Evolutionary conservation across 2,329 filamentous ascomycete species (phyloP), one percentile per base, ranked within the genome.

Genomic region (Xylaria digitata): DNA sequence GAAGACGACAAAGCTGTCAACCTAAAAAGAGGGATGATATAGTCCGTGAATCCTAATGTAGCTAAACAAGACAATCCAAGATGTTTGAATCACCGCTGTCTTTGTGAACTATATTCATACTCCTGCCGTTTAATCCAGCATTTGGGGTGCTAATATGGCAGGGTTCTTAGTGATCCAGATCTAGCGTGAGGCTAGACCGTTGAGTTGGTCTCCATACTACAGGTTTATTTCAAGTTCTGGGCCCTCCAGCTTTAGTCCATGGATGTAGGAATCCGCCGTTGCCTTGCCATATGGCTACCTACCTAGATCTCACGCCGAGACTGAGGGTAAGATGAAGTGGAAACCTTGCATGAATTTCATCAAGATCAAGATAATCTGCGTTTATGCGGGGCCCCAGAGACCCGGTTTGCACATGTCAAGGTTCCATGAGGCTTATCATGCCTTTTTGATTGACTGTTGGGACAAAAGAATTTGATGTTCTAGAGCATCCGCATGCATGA

Each of bases 291-390:
- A 15, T 37, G 4, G 17, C 37, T 6, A 30, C 37, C 23, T 17
- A 19, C 37, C 23, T 17, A 19, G 9, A n/a, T 23, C 1, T n/a
- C 19, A 54, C 52, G 45, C 50, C 46, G 52, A 50, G 43, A 45
- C 23, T 32, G 26, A 21, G 23, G 23, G n/a, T 13, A 32, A 30
- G 21, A 3, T 6, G 13, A 50, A 34, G 26, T 11, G 8, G 21
- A 30, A 61, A 26, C 15, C 46, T 19, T 52, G 30, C 15, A 45
- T 30, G 46, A 46, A 30, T 52, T 43, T 43, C 42, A 43, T 50
- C 8, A 48, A n/a, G 21, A 46, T n/a, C 7, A 19, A 48, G 21
- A 43, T 26, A 40, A 30, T 40, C 6, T 15, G 40, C 17, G 9
- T 30, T 17, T 19, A n/a, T 42, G 23, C 3, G 37, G 46, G 11